A percentile compares a stretch with the other conserved stretches of the same genome.
Evolutionary conservation across 441 rosid species (phyloP).

Genomic region (California macrophylla): DNA sequence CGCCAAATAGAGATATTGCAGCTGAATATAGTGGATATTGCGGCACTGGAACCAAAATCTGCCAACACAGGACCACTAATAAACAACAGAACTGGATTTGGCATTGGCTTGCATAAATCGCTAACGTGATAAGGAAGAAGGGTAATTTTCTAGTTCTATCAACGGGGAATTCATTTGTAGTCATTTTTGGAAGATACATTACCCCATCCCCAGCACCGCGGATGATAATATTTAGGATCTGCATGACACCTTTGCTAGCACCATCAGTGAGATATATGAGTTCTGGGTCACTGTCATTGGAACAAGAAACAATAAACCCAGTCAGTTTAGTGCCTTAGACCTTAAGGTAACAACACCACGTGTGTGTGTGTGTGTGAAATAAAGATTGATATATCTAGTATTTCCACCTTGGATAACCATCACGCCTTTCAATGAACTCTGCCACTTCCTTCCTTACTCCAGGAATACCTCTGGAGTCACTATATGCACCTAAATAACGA

Average conservation of each 20-base stretch:
- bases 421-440: slow-evolving; percentile 80
- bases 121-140: background rate
- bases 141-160: background rate
- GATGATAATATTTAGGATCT: slow-evolving; percentile 67
- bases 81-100: slow-evolving; percentile 8
- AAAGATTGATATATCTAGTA: slow-evolving; percentile 10
- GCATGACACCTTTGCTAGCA: slow-evolving; percentile 98
- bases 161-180: slow-evolving; percentile 1
- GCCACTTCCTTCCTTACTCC: slow-evolving; percentile 92
- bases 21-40: slow-evolving; percentile 98
- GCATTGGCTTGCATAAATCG: slow-evolving; percentile 12
- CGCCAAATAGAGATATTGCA: slow-evolving; percentile 72
- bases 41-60: slow-evolving; percentile 95
- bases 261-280: slow-evolving; percentile 92
- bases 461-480: slow-evolving; percentile 86
- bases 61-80: slow-evolving; percentile 15
- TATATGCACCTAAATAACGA: slow-evolving; percentile 68
- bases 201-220: slow-evolving; percentile 86
- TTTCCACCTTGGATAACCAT: slow-evolving; percentile 84
- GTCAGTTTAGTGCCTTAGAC: slow-evolving; percentile 11
- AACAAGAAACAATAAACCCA: slow-evolving; percentile 14
- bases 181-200: slow-evolving; percentile 21
- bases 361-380: background rate
- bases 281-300: slow-evolving; percentile 70
- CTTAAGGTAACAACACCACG: background rate